A percentile compares a stretch with the other conserved stretches of the same genome.
These are phyloP conservation scores for Mycosphaerelloides madeirae DNA, from an alignment of 2,329 filamentous ascomycete genomes.

Conservation along the genomic window DNA sequence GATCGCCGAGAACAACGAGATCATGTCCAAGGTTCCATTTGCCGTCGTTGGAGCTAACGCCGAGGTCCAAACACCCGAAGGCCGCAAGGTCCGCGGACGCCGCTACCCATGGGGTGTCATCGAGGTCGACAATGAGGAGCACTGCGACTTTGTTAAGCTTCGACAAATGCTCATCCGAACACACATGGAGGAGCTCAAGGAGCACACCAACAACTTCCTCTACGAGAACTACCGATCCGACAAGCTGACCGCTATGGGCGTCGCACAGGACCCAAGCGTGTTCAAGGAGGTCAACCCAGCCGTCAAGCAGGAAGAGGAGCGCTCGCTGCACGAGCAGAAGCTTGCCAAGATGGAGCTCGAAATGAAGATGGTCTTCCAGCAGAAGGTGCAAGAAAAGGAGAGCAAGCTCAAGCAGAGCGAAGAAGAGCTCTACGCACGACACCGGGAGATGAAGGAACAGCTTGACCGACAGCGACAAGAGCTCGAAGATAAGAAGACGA, in stretches of 20 bases:
- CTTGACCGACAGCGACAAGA: constrained; percentile 90
- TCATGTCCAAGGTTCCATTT: constrained; percentile 99
- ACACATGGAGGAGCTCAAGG: constrained; percentile 99
- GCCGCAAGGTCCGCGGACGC: constrained; percentile 91
- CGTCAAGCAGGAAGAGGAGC: constrained; percentile 99
- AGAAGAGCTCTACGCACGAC: constrained; percentile 94
- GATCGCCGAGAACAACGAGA: constrained; percentile 99
- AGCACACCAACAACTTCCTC: constrained; percentile 97
- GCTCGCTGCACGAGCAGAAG: constrained; percentile 97
- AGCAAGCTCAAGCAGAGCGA: constrained; percentile 99
- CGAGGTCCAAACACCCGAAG: constrained; percentile 85
- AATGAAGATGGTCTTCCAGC: constrained; percentile 99
- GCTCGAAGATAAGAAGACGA: constrained; percentile 96
- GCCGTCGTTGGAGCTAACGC: constrained; percentile 95
- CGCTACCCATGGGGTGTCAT: constrained; percentile 98
- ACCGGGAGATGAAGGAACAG: constrained; percentile 99
- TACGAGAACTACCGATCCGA: constrained; percentile 99
- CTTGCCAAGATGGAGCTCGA: constrained; percentile 99
- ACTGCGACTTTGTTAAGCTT: constrained; percentile 99
- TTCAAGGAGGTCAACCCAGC: constrained; percentile 99
- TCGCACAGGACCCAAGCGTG: constrained; percentile 95
- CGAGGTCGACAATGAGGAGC: constrained; percentile 99
- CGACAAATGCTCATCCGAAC: constrained; percentile 99
- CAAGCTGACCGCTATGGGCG: constrained; percentile 97
- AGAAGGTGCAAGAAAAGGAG: constrained; percentile 99